Conservation (phyloP, 176 grass and related monocot species). For the Phoenix dactylifera region DNA sequence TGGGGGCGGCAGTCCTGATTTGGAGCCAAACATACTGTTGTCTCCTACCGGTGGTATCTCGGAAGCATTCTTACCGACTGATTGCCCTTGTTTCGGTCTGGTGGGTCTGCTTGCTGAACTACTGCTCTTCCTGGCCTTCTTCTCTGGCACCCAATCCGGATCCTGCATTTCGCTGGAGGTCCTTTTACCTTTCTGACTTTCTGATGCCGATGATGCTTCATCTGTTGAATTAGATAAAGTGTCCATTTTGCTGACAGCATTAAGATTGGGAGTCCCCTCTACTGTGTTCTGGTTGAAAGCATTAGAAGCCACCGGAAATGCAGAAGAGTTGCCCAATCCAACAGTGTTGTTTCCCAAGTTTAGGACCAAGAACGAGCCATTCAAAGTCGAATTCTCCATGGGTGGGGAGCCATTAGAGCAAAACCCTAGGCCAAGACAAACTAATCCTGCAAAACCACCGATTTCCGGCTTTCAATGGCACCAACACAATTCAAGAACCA, state of each 20-base stretch:
- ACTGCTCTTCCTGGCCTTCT: conserved; percentile 11
- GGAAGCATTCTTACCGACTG: not conserved
- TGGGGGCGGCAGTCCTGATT: conserved; percentile 13
- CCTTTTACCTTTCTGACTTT: conserved; percentile 9
- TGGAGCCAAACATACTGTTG: not conserved
- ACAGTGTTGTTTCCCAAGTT: conserved; percentile 31
- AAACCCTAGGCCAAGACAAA: too few species aligned
- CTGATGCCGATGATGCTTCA: conserved; percentile 7
- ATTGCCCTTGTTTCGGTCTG: not conserved
- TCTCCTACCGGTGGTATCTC: not conserved
- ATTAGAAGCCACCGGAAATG: conserved; percentile 4
- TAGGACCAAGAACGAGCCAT: conserved; percentile 33
- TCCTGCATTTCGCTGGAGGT: conserved; percentile 13
- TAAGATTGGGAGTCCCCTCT: not conserved
- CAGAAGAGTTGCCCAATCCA: conserved; percentile 19
- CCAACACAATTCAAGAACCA: too few species aligned
- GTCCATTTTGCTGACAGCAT: conserved; percentile 9
- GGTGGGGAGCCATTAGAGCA: too few species aligned
- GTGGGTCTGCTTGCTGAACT: not conserved
- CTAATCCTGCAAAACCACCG: too few species aligned
- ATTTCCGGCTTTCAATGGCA: too few species aligned
- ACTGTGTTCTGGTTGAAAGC: conserved; percentile 8
- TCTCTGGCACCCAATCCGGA: conserved; percentile 26
- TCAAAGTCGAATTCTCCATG: conserved; percentile 16
- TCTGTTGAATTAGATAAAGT: conserved; percentile 12